These are phyloP conservation scores for Panicum miliaceum DNA, from an alignment of 176 grass and related monocot species.

Conservation along the genomic window DNA sequence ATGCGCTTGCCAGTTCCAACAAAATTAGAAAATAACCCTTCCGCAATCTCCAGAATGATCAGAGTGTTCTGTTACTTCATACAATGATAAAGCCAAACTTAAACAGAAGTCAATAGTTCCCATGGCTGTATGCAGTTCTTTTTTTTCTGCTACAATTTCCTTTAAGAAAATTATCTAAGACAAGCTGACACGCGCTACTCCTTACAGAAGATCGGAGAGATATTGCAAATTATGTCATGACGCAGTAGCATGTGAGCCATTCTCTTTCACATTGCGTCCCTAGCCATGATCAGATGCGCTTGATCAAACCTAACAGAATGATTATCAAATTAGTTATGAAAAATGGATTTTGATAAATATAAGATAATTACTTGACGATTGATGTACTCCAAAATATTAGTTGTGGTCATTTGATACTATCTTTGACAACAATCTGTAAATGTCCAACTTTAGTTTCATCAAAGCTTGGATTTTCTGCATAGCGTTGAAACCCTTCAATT, in stretches of 20 bases:
- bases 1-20: neutral
- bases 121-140: neutral
- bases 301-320: constrained; percentile 67
- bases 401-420: neutral
- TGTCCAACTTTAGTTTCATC: neutral
- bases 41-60: neutral
- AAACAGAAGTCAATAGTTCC: neutral
- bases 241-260: constrained; percentile 27
- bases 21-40: neutral
- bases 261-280: constrained; percentile 44
- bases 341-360: neutral
- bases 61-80: constrained; percentile 11
- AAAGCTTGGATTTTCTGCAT: neutral
- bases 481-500: neutral
- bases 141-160: neutral
- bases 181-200: neutral
- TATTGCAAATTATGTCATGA: constrained; percentile 42
- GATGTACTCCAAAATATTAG: neutral
- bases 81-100: neutral
- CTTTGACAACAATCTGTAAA: neutral
- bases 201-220: constrained; percentile 2
- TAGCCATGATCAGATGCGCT: constrained; percentile 79
- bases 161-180: constrained; percentile 23
- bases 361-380: neutral
- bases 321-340: constrained; percentile 50